A percentile compares a stretch with the other conserved stretches of the same genome.
phyloP scores from a whole-genome alignment of 1,139 yeast species.

The Diutina catenulata region DNA sequence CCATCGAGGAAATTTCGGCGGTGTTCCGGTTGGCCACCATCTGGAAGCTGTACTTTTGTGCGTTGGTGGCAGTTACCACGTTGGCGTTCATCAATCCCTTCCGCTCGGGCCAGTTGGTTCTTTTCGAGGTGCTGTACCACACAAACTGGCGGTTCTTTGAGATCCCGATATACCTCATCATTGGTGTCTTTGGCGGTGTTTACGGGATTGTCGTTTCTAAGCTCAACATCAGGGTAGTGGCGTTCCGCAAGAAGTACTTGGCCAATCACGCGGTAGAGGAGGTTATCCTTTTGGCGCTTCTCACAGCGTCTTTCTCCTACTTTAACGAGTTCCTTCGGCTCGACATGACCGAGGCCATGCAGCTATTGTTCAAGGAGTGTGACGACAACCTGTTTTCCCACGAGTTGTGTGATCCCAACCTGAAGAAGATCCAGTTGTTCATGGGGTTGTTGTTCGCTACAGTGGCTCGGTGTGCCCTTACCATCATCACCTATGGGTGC shows the following conservation, averaged over 20 bases:
- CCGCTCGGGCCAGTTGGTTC: constrained; percentile 85
- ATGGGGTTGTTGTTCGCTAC: constrained; percentile 62
- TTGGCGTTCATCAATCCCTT: constrained; percentile 76
- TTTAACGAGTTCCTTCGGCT: constrained; percentile 69
- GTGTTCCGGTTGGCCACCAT: constrained; percentile 67
- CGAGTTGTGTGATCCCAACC: constrained; percentile 37
- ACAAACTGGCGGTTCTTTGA: constrained; percentile 83
- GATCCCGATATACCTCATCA: constrained; percentile 60
- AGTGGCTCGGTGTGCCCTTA: constrained; percentile 52
- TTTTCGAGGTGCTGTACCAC: constrained; percentile 81
- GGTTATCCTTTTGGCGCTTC: constrained; percentile 49
- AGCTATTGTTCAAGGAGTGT: constrained; percentile 79
- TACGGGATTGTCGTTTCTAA: constrained; percentile 79
- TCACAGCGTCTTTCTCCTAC: constrained; percentile 50
- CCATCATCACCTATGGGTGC: constrained; percentile 80
- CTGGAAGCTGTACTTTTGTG: constrained; percentile 89
- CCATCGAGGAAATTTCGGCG: constrained; percentile 66
- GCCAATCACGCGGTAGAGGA: constrained; percentile 47
- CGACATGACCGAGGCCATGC: constrained; percentile 97
- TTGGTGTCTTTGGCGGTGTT: constrained; percentile 87
- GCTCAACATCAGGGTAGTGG: constrained; percentile 66
- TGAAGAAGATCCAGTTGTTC: constrained; percentile 20
- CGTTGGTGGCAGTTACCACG: constrained; percentile 77
- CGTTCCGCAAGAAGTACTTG: constrained; percentile 65
- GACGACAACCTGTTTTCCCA: constrained; percentile 12